These are phyloP conservation scores for Camelina laxa DNA, from an alignment of 345 rosid genomes.

Conservation along the genomic window DNA sequence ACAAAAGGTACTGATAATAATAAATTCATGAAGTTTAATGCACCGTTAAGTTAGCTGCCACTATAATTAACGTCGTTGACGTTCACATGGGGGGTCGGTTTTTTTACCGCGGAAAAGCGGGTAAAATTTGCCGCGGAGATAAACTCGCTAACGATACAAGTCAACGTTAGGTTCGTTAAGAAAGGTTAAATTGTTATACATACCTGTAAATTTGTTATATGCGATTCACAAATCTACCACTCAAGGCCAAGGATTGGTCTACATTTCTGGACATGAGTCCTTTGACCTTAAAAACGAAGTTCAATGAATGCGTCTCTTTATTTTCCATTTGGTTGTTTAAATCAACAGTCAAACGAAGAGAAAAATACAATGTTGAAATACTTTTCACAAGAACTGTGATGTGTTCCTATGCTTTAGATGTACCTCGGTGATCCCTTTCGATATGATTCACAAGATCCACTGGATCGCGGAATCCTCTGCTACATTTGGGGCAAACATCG, in stretches of 20 bases:
- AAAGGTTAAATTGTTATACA: too few relatives aligned
- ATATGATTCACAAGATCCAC: slow-evolving; percentile 89
- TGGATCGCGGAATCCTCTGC: slow-evolving; percentile 84
- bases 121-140: slow-evolving; percentile 17
- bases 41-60: slow-evolving; percentile 37
- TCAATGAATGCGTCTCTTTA: slow-evolving; percentile 16
- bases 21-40: slow-evolving; percentile 15
- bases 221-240: too few relatives aligned
- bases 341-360: neutral
- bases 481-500: slow-evolving; percentile 92
- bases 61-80: slow-evolving; percentile 22
- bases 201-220: too few relatives aligned
- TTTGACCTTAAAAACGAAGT: neutral
- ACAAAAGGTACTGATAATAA: neutral
- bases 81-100: slow-evolving; percentile 31
- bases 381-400: neutral
- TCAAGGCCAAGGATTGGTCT: neutral
- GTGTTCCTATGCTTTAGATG: slow-evolving; percentile 64
- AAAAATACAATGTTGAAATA: slow-evolving; percentile 15
- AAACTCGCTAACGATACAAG: slow-evolving; percentile 3
- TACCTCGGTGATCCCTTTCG: slow-evolving; percentile 84
- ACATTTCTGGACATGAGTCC: slow-evolving; percentile 15
- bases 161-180: slow-evolving; percentile 7
- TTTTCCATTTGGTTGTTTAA: neutral
- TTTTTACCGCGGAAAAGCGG: neutral